These are phyloP conservation scores for Rhynchosporium graminicola DNA, from an alignment of 2,329 filamentous ascomycete genomes.

Conservation along the genomic window DNA sequence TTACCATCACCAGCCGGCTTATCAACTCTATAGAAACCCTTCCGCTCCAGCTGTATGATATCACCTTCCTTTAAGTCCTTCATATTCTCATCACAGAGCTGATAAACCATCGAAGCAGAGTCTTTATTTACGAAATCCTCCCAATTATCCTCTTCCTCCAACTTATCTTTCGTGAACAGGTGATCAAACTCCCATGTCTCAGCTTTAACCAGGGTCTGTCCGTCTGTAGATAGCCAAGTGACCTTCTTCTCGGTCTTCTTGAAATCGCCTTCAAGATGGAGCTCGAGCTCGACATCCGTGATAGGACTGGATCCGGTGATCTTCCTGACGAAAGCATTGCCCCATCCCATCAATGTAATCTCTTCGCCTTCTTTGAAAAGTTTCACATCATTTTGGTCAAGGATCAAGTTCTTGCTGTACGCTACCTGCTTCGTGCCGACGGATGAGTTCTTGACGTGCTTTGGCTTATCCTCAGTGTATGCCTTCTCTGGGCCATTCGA, in stretches of 20 bases:
- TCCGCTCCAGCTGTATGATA: constrained; percentile 92
- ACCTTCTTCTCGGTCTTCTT: constrained; percentile 97
- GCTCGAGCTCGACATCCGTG: constrained; percentile 72
- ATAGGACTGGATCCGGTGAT: constrained; percentile 62
- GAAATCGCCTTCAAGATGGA: constrained; percentile 91
- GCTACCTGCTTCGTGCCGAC: constrained; percentile 84
- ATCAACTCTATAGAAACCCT: constrained; percentile 90
- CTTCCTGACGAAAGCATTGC: constrained; percentile 77
- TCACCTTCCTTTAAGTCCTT: constrained; percentile 78
- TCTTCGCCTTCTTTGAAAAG: constrained; percentile 83
- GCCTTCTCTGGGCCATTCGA: constrained; percentile 63
- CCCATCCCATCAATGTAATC: constrained; percentile 96
- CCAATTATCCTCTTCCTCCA: constrained; percentile 83
- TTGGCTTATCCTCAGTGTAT: constrained; percentile 73
- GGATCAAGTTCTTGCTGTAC: constrained; percentile 71
- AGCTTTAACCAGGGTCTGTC: constrained; percentile 75
- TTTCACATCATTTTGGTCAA: constrained; percentile 86
- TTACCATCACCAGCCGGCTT: constrained; percentile 58
- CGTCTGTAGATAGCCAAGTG: constrained; percentile 81
- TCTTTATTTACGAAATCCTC: constrained; percentile 77
- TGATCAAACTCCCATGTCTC: constrained; percentile 95
- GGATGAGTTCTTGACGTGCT: constrained; percentile 85
- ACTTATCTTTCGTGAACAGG: constrained; percentile 90
- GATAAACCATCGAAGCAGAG: constrained; percentile 74
- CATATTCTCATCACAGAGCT: constrained; percentile 80